phyloP scores from a whole-genome alignment of 495 filamentous ascomycete species.

The Lasiosphaeriaceae sp. region DNA sequence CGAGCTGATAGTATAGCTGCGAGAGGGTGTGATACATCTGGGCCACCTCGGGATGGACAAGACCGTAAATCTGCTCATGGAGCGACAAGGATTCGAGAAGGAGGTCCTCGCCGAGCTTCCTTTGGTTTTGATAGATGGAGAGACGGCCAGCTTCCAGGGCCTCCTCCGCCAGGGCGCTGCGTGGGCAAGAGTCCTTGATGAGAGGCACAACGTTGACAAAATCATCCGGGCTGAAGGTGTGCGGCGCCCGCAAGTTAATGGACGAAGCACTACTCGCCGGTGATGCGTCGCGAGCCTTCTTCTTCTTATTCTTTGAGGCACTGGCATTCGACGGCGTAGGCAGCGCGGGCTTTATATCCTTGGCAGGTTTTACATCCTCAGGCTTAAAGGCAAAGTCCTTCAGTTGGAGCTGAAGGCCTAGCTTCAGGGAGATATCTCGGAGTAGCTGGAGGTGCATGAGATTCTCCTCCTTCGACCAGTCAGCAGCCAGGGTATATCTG shows the following conservation, averaged over 20 bases:
- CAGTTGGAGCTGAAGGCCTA: constrained; percentile 82
- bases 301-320: constrained; percentile 70
- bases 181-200: constrained; percentile 87
- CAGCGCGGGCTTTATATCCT: constrained; percentile 25
- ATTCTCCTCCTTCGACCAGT: constrained; percentile 61
- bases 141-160: constrained; percentile 92
- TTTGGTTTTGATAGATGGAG: constrained; percentile 89
- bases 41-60: constrained; percentile 94
- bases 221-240: constrained; percentile 78
- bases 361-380: constrained; percentile 16
- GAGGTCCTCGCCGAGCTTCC: constrained; percentile 93
- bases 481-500: constrained; percentile 64
- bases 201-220: constrained; percentile 87
- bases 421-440: constrained; percentile 82
- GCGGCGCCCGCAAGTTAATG: constrained; percentile 30
- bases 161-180: constrained; percentile 88
- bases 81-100: constrained; percentile 91
- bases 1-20: constrained; percentile 90
- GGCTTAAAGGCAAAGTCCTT: constrained; percentile 74
- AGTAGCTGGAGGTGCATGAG: constrained; percentile 78
- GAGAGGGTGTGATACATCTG: constrained; percentile 92
- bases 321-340: constrained; percentile 21
- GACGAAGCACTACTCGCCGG: constrained; percentile 51
- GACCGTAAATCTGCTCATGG: constrained; percentile 98
- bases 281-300: constrained; percentile 53